Evolutionary conservation across 306 rosid species (phyloP).

Genomic region (Prunus davidiana): DNA sequence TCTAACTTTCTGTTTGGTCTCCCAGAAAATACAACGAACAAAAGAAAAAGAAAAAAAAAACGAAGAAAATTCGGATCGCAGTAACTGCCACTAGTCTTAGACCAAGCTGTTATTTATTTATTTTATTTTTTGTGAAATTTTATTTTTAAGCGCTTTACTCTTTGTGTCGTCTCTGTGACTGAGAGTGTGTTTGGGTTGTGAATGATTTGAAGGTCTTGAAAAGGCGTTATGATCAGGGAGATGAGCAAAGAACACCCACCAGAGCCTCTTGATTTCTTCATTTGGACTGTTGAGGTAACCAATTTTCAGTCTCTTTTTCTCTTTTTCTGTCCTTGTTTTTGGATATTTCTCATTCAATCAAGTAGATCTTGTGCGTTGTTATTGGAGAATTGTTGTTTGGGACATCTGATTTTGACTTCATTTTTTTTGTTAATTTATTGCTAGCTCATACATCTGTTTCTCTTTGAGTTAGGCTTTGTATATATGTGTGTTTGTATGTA

Average conservation of each 20-base stretch:
- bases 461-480: background rate
- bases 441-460: background rate
- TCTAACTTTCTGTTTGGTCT: constrained; percentile 12
- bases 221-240: constrained; percentile 50
- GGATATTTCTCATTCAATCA: background rate
- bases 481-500: background rate
- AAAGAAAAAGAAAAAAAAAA: background rate
- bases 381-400: background rate
- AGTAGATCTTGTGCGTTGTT: constrained; percentile 10
- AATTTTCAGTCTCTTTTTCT: constrained; percentile 5
- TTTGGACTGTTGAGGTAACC: constrained; percentile 97
- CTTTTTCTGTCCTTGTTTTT: constrained; percentile 5
- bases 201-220: constrained; percentile 11
- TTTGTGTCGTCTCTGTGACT: constrained; percentile 6
- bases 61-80: constrained; percentile 15
- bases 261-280: constrained; percentile 99
- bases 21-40: background rate
- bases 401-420: background rate
- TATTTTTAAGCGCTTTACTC: background rate
- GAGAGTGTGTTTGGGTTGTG: constrained; percentile 8
- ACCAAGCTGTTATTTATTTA: background rate
- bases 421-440: background rate
- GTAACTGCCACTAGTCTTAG: background rate
- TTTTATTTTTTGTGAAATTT: background rate
- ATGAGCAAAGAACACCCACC: constrained; percentile 86